phyloP scores from a whole-genome alignment of 2,329 filamentous ascomycete species.

The Hortaea werneckii region DNA sequence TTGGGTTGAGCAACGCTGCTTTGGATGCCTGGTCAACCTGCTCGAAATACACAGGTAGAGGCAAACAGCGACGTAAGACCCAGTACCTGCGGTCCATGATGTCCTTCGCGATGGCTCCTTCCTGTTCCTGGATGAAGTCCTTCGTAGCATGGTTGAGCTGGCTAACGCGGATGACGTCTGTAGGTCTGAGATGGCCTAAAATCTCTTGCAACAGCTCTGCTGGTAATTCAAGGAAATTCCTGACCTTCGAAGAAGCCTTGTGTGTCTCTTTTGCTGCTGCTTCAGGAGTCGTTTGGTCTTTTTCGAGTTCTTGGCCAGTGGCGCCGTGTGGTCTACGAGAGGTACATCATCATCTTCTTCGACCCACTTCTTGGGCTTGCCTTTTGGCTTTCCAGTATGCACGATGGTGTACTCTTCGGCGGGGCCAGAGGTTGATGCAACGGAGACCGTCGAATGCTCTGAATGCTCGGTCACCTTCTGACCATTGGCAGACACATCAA shows the following conservation, averaged over 20 bases:
- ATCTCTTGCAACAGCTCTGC: conserved; percentile 44
- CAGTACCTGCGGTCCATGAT: conserved; percentile 41
- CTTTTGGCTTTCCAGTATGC: conserved; percentile 2
- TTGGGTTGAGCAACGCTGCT: conserved; percentile 29
- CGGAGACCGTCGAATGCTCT: neutral
- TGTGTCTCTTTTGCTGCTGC: conserved; percentile 31
- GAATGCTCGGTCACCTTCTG: no score
- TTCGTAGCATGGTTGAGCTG: conserved; percentile 34
- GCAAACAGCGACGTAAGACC: conserved; percentile 43
- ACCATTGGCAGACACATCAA: no score
- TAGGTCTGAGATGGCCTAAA: conserved; percentile 37
- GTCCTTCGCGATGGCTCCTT: conserved; percentile 32
- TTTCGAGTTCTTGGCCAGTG: conserved; percentile 42
- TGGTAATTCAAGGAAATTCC: conserved; percentile 38
- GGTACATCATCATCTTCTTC: conserved; percentile 28
- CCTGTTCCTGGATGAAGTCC: conserved; percentile 36
- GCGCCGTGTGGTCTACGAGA: conserved; percentile 41
- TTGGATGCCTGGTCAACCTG: conserved; percentile 30
- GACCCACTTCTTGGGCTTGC: neutral
- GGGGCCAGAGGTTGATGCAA: neutral
- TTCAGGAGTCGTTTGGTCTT: conserved; percentile 40
- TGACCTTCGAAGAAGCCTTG: conserved; percentile 17
- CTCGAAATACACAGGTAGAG: conserved; percentile 37
- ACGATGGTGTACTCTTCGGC: conserved; percentile 4
- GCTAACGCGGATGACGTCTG: conserved; percentile 40